Evolutionary conservation across 2,329 filamentous ascomycete species (phyloP), one percentile per base, ranked within the genome.

Genomic region (Aspergillus sp.): DNA sequence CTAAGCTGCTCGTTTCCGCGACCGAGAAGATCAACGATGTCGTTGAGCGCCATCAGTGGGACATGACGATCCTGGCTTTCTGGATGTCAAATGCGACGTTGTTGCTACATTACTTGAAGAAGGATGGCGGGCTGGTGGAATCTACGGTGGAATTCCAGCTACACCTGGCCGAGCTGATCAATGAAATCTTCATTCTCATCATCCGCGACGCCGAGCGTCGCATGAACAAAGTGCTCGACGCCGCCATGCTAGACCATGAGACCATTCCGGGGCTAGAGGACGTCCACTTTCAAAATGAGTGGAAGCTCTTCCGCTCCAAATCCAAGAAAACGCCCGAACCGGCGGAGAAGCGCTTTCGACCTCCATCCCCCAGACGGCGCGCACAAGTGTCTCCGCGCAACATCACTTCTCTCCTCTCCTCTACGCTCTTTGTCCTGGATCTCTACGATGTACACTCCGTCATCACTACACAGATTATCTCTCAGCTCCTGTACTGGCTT

Each of bases 401-500:
- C 73, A 93, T 99, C 63, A 98, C 93, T 1, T 98, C 95, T 0
- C 84, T 99, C 8, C 84, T 99, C 13, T 97, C 93, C 0, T 98
- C 95, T 2, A 98, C 95, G 0, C 83, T 99, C 13, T 99, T 99
- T 73, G 95, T 99, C 19, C 85, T 99, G 27, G 95, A 99, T 74
- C 84, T 99, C n/a, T 99, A 99, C 78, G 95, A 99, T 70, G 92
- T 99, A 21, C 95, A 99, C 78, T 97, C 95, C 0, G 92, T 99
- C 66, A 98, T 99, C 71, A 92, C 88, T 15, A 85, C 92, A 1
- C 95, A 99, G 73, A 92, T 98, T 60, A 81, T 97, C 25, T 91
- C 93, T 3, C 95, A 99, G 72, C 83, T 99, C 2, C 84, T 98
- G 48, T 99, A 97, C 79, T 99, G 95, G 95, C 84, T 99, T 15